These are phyloP conservation scores for Sporothrix luriei DNA, from an alignment of 2,329 filamentous ascomycete genomes.

Conservation along the genomic window DNA sequence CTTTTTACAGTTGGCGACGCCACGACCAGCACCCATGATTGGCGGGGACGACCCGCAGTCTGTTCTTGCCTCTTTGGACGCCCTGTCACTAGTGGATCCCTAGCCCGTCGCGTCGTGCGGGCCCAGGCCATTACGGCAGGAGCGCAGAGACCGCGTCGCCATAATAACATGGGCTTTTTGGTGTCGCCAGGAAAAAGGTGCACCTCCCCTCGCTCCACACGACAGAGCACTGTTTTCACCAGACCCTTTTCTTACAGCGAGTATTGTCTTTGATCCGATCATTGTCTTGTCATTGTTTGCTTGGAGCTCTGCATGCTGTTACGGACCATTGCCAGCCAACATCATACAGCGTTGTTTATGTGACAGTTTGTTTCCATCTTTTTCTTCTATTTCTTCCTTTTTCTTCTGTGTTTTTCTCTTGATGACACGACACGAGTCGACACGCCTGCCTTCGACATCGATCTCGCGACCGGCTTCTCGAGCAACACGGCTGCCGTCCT, in stretches of 20 bases:
- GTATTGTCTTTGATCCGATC: background rate
- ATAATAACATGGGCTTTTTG: conserved; percentile 23
- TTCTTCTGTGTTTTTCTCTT: background rate
- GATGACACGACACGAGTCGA: background rate
- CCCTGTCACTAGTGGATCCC: conserved; percentile 8
- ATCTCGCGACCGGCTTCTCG: background rate
- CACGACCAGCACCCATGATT: background rate
- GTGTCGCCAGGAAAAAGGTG: conserved; percentile 11
- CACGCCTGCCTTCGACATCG: background rate
- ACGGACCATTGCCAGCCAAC: conserved; percentile 11
- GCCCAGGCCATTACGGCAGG: conserved; percentile 17
- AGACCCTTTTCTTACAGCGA: conserved; percentile 2
- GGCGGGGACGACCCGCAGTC: conserved; percentile 12
- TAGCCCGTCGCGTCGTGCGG: conserved; percentile 29
- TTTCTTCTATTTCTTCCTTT: background rate
- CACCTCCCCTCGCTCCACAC: conserved; percentile 20
- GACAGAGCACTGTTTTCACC: conserved; percentile 2
- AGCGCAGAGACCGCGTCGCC: conserved; percentile 33
- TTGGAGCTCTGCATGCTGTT: background rate
- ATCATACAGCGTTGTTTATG: background rate
- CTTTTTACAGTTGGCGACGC: conserved; percentile 29
- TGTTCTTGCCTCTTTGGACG: background rate
- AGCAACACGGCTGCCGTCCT: background rate
- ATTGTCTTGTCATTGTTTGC: conserved; percentile 15
- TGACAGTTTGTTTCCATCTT: too few species aligned